These are phyloP conservation scores for Geotrichum citri-aurantii DNA, from an alignment of 1,139 yeast genomes.

Conservation along the genomic window DNA sequence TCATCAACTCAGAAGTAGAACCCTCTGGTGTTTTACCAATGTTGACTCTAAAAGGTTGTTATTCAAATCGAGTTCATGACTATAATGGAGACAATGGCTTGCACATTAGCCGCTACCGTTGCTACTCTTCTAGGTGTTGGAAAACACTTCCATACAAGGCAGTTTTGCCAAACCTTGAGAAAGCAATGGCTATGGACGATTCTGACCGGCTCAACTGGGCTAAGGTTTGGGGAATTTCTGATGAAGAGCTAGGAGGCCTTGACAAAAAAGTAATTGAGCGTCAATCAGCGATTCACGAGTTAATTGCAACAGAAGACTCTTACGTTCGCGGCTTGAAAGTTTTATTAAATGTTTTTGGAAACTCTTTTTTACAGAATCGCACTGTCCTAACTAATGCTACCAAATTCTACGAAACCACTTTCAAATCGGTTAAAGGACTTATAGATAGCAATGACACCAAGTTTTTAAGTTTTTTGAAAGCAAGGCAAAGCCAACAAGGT, in stretches of 20 bases:
- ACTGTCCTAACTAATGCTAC: slow-evolving; percentile 44
- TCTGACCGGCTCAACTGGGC: slow-evolving; percentile 53
- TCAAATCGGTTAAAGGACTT: slow-evolving; percentile 57
- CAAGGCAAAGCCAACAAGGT: slow-evolving; percentile 51
- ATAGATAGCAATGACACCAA: slow-evolving; percentile 52
- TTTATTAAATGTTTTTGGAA: slow-evolving; percentile 54
- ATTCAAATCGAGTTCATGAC: slow-evolving; percentile 33
- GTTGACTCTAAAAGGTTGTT: slow-evolving; percentile 37
- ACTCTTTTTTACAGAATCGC: slow-evolving; percentile 37
- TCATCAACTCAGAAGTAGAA: slow-evolving; percentile 28
- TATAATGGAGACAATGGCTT: slow-evolving; percentile 17
- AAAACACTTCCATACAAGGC: slow-evolving; percentile 29
- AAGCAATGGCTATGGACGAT: slow-evolving; percentile 20
- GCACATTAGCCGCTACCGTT: slow-evolving; percentile 23
- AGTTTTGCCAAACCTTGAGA: slow-evolving; percentile 25
- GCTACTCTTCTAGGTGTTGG: slow-evolving; percentile 33
- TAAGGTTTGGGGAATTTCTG: slow-evolving; percentile 52
- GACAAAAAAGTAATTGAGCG: slow-evolving; percentile 54
- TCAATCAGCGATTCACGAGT: slow-evolving; percentile 73
- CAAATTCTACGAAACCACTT: slow-evolving; percentile 55
- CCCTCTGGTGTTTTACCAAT: slow-evolving; percentile 45
- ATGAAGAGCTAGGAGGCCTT: slow-evolving; percentile 50
- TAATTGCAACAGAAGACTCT: slow-evolving; percentile 69
- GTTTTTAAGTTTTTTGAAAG: slow-evolving; percentile 52
- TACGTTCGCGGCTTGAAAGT: slow-evolving; percentile 64